These are phyloP conservation scores for Corylus avellana DNA, from an alignment of 306 rosid genomes.

Conservation along the genomic window DNA sequence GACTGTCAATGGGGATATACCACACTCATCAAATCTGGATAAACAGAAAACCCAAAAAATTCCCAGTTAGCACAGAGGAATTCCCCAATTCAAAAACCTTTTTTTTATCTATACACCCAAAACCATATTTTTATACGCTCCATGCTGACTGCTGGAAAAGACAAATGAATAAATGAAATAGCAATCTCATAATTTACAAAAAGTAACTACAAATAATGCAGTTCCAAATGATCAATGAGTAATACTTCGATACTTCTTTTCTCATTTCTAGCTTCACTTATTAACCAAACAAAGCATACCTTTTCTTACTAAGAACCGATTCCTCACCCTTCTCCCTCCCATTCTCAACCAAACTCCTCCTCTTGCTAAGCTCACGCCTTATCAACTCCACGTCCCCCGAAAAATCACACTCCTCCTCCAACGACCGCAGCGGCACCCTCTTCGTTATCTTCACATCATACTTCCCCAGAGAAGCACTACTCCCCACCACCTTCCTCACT, in stretches of 20 bases:
- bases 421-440: constrained; percentile 48
- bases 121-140: neutral
- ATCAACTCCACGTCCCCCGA: constrained; percentile 66
- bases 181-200: neutral
- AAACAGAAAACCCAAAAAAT: constrained; percentile 15
- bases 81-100: constrained; percentile 4
- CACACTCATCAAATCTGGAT: constrained; percentile 78
- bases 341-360: constrained; percentile 44
- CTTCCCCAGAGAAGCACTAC: constrained; percentile 78
- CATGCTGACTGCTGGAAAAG: neutral
- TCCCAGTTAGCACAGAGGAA: constrained; percentile 2
- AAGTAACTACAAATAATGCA: neutral
- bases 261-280: neutral
- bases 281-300: constrained; percentile 37
- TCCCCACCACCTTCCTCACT: constrained; percentile 55
- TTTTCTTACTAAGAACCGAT: constrained; percentile 54
- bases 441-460: constrained; percentile 66
- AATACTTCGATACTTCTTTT: neutral
- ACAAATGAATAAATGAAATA: neutral
- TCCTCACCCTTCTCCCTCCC: constrained; percentile 34
- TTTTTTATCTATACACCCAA: neutral
- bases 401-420: constrained; percentile 46
- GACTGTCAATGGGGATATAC: constrained; percentile 70
- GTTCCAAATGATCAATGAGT: neutral
- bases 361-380: constrained; percentile 55